phyloP scores from a whole-genome alignment of 208 protist species.

The Histomonas meleagridis region DNA sequence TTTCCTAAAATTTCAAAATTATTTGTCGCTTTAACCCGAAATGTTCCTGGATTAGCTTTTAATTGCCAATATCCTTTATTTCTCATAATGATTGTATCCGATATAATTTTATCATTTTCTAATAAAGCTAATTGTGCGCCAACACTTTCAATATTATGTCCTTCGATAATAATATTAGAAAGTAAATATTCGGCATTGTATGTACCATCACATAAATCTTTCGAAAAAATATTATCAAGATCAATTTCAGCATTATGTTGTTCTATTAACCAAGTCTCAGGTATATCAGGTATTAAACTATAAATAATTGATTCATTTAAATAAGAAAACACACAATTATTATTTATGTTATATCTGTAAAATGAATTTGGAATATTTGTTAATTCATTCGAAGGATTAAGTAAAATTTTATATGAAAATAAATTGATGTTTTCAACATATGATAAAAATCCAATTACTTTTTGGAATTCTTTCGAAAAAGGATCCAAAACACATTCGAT shows the following conservation, averaged over 20 bases:
- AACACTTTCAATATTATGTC: neutral
- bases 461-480: neutral
- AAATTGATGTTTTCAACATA: neutral
- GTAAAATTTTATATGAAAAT: neutral
- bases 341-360: neutral
- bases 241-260: neutral
- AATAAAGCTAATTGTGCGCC: neutral
- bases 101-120: neutral
- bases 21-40: neutral
- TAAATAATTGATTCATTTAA: neutral
- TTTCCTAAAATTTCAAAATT: neutral
- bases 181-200: neutral
- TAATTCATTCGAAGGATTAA: neutral
- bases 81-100: slow-evolving; percentile 33
- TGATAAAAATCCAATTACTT: neutral
- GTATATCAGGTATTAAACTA: neutral
- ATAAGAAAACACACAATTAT: neutral
- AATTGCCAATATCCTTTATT: slow-evolving; percentile 34
- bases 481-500: neutral
- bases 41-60: neutral
- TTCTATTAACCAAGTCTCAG: neutral
- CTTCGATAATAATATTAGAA: neutral
- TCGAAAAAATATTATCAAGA: neutral
- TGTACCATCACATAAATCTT: neutral
- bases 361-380: neutral